These are phyloP conservation scores for Neurospora sp. DNA, from an alignment of 2,329 filamentous ascomycete genomes.

Conservation along the genomic window DNA sequence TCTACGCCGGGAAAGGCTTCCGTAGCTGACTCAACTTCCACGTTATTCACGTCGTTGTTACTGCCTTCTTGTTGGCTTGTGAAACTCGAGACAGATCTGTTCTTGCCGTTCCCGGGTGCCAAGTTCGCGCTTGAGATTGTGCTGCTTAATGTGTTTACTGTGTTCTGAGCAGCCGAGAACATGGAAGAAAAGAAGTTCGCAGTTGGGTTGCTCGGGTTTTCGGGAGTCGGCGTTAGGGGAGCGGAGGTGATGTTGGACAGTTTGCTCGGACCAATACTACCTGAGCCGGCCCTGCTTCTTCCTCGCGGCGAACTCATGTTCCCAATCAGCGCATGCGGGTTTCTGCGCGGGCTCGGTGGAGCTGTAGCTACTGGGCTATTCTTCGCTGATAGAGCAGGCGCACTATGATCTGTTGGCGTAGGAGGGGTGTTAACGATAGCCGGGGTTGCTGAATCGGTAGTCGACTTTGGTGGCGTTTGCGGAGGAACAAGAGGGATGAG, in stretches of 20 bases:
- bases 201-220: constrained; percentile 47
- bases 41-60: constrained; percentile 23
- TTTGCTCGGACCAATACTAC: constrained; percentile 65
- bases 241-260: constrained; percentile 65
- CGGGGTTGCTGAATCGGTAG: constrained; percentile 34
- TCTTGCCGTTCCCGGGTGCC: constrained; percentile 39
- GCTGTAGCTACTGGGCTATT: constrained; percentile 12
- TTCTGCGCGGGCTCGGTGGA: constrained; percentile 10
- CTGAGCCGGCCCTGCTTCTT: constrained; percentile 42
- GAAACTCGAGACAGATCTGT: constrained; percentile 20
- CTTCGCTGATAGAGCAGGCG: constrained; percentile 16
- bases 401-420: constrained; percentile 44
- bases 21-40: constrained; percentile 34
- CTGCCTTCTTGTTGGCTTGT: constrained; percentile 24
- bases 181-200: constrained; percentile 88
- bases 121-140: constrained; percentile 60
- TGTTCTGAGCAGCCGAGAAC: constrained; percentile 86
- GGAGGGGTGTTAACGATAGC: constrained; percentile 57
- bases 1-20: constrained; percentile 29
- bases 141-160: constrained; percentile 64
- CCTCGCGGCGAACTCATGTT: constrained; percentile 60
- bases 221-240: constrained; percentile 66
- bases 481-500: constrained; percentile 27
- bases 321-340: constrained; percentile 47
- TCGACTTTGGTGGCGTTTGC: constrained; percentile 33